Evolutionary conservation across 202 grass and related monocot genomes (phyloP), one percentile per base, ranked within the genome.

Genomic region (Carex arenaria): DNA sequence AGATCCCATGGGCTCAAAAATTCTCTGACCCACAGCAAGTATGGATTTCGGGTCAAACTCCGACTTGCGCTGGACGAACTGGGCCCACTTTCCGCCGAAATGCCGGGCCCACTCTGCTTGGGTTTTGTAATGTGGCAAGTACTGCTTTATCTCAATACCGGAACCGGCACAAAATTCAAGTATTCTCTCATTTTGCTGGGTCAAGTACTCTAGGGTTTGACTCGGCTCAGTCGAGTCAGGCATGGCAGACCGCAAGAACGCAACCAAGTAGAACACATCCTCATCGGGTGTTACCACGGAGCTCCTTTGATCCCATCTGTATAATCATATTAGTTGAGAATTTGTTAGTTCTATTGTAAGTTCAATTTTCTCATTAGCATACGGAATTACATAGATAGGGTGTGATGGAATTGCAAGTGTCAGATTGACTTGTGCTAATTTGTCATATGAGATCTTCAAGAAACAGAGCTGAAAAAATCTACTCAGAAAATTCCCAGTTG

Each of bases 241-340:
- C 64, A 95, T 42, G 26, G 91, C 96, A 20, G 93, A 98, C 71
- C 93, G 83, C 34, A 95, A 84, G 88, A 99, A 95, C 43, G 89
- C 93, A 63, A 95, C 96, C 79, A 99, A 86, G 88, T 99, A 99
- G 93, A 99, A 99, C 66, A 95, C 85, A 11, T 93, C 89, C 83
- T 99, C 95, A 52, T 95, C 89, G 1, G 93, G 96, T 10, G 88
- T 95, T 64, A 95, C 93, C 63, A 67, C 96, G 5, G 96, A 89
- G 82, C 85, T 95, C 79, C 96, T 85, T 18, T 84, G 85, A 62
- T 99, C 93, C 96, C 96, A 99, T 57, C 96, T 99, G 80, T 62
- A 76, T 73, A 0, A 26, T 74, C 57, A 54, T 54, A 61, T 38
- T 11, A 54, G 23, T 26, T 40, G 8, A 47, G 4, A 82, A 51